Percentiles rank a stretch among this genome's conserved stretches.
phyloP scores from a whole-genome alignment of 306 rosid species.

The Nissolia schottii region DNA sequence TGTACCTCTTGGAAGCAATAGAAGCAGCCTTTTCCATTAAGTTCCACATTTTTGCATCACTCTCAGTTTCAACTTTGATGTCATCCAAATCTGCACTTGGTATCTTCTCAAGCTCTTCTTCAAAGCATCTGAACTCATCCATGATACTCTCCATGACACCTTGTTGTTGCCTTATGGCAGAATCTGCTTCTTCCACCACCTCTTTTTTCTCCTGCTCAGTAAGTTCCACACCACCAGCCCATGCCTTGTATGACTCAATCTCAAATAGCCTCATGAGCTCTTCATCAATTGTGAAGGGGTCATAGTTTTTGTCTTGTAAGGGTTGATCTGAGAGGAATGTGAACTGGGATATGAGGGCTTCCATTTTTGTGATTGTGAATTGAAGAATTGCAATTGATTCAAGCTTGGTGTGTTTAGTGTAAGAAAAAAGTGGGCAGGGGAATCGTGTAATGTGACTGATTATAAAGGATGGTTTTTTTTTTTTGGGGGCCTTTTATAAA shows the following conservation, averaged over 20 bases:
- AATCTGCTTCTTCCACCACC: constrained; percentile 46
- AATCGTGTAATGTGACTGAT: background rate
- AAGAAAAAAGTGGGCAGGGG: background rate
- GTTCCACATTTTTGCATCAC: constrained; percentile 61
- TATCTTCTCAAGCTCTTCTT: constrained; percentile 59
- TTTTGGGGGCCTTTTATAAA: constrained; percentile 1
- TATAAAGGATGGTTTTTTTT: background rate
- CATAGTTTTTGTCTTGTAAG: constrained; percentile 63
- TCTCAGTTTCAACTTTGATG: constrained; percentile 50
- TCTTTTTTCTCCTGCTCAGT: constrained; percentile 48
- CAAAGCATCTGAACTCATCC: constrained; percentile 78
- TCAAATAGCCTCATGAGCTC: constrained; percentile 84
- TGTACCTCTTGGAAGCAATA: constrained; percentile 65
- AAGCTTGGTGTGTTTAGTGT: constrained; percentile 1
- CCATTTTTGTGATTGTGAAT: constrained; percentile 41
- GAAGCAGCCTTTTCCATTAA: constrained; percentile 67
- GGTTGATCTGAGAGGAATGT: constrained; percentile 68
- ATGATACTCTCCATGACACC: constrained; percentile 78
- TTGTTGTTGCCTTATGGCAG: constrained; percentile 32
- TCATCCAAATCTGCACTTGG: constrained; percentile 38
- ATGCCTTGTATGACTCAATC: constrained; percentile 83
- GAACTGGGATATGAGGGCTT: constrained; percentile 71
- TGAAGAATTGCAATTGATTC: background rate
- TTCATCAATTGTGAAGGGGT: constrained; percentile 70
- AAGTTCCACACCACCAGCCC: constrained; percentile 78